A percentile compares a stretch with the other conserved stretches of the same genome.
These are phyloP conservation scores for Galerina sulciceps DNA, from an alignment of 768 basidiomycete species.

Conservation along the genomic window DNA sequence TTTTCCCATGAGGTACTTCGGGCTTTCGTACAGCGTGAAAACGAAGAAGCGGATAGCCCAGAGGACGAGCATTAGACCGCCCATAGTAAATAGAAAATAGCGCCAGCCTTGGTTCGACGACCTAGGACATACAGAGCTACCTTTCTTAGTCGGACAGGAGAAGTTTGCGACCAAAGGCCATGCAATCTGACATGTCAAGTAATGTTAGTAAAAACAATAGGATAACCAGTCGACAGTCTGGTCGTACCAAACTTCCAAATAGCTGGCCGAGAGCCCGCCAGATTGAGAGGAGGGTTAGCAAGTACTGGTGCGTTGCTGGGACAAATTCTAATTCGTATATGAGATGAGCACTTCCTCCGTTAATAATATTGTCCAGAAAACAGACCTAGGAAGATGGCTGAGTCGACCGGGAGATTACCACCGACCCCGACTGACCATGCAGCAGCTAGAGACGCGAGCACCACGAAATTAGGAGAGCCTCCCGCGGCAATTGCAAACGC, in stretches of 20 bases:
- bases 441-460: constrained; percentile 54
- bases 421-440: constrained; percentile 73
- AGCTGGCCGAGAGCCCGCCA: constrained; percentile 85
- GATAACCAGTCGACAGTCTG: neutral
- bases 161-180: constrained; percentile 75
- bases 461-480: constrained; percentile 53
- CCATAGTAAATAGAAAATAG: constrained; percentile 75
- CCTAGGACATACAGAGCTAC: constrained; percentile 39
- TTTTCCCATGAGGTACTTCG: constrained; percentile 76
- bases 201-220: neutral
- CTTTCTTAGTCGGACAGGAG: constrained; percentile 50
- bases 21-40: constrained; percentile 74
- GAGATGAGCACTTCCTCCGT: neutral
- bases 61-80: constrained; percentile 68
- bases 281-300: constrained; percentile 74
- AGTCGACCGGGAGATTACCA: constrained; percentile 72
- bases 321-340: constrained; percentile 54
- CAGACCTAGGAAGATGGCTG: constrained; percentile 72
- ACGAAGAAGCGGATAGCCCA: constrained; percentile 54
- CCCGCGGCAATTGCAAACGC: constrained; percentile 69
- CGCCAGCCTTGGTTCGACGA: constrained; percentile 74
- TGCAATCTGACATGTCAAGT: constrained; percentile 50
- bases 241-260: constrained; percentile 48
- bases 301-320: constrained; percentile 74
- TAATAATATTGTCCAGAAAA: neutral